Evolutionary conservation across 1,139 yeast genomes (phyloP).

Genomic region (Magnusiomyces tetraspermus): DNA sequence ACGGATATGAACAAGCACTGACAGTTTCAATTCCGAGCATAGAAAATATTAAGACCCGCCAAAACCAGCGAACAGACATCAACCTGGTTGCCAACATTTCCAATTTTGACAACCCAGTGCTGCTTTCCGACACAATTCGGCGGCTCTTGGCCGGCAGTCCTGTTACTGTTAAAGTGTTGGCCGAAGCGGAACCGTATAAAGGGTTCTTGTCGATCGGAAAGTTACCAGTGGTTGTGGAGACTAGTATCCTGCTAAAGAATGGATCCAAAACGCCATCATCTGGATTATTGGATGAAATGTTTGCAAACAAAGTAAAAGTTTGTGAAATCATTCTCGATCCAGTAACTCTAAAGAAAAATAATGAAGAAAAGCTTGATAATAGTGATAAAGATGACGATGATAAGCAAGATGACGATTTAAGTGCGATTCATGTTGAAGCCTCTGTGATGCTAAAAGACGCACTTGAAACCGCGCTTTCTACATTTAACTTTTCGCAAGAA

Average conservation of each 20-base stretch:
- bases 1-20: background rate
- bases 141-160: conserved; percentile 18
- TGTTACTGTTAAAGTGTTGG: conserved; percentile 17
- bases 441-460: background rate
- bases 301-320: background rate
- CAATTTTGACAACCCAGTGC: conserved; percentile 21
- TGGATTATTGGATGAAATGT: background rate
- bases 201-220: conserved; percentile 19
- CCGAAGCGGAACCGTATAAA: conserved; percentile 18
- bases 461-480: background rate
- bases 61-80: conserved; percentile 18
- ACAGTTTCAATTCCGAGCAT: conserved; percentile 20
- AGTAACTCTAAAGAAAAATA: too few relatives aligned
- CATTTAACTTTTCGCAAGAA: conserved; percentile 10
- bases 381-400: too few relatives aligned
- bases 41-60: conserved; percentile 15
- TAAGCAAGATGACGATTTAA: background rate
- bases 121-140: conserved; percentile 20
- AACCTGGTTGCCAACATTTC: conserved; percentile 20
- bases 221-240: conserved; percentile 17
- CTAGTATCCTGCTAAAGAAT: conserved; percentile 2
- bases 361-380: too few relatives aligned
- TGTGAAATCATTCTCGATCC: too few relatives aligned
- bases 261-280: background rate
- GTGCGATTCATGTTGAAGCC: background rate